A percentile compares a stretch with the other conserved stretches of the same genome.
These are phyloP conservation scores for Fusarium sp. DNA, from an alignment of 2,329 filamentous ascomycete species.

Conservation along the genomic window DNA sequence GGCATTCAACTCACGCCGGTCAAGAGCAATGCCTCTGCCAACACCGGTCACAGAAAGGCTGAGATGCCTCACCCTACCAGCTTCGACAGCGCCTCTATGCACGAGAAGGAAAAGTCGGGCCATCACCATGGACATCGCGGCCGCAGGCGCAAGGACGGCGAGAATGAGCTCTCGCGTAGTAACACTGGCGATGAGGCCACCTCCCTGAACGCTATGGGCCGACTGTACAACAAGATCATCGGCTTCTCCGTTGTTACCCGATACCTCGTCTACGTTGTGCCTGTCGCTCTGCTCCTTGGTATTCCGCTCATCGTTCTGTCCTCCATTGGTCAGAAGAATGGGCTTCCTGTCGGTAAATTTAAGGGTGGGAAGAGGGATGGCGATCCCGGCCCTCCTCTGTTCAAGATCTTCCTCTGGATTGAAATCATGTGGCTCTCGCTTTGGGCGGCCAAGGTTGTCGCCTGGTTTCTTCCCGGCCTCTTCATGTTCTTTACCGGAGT, in stretches of 20 bases:
- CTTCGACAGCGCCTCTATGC: conserved; percentile 48
- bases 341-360: conserved; percentile 28
- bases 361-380: conserved; percentile 2
- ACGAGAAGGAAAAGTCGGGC: conserved; percentile 60
- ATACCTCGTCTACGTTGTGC: conserved; percentile 76
- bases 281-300: conserved; percentile 71
- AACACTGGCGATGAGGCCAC: conserved; percentile 68
- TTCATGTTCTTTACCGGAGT: conserved; percentile 79
- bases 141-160: conserved; percentile 63
- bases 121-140: conserved; percentile 53
- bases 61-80: conserved; percentile 49
- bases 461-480: conserved; percentile 68
- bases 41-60: conserved; percentile 64
- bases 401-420: conserved; percentile 76
- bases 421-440: conserved; percentile 75
- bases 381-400: conserved; percentile 62
- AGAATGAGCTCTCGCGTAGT: conserved; percentile 54
- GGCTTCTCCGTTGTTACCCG: conserved; percentile 73
- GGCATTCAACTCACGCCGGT: conserved; percentile 69
- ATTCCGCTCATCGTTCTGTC: conserved; percentile 70
- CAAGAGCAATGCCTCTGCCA: conserved; percentile 62
- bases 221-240: conserved; percentile 73
- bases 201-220: conserved; percentile 73
- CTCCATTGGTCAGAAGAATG: conserved; percentile 51
- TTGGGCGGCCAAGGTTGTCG: conserved; percentile 75